Base-by-base conservation (phyloP, 345 rosid genomes). In the Eucalyptus marginata region DNA sequence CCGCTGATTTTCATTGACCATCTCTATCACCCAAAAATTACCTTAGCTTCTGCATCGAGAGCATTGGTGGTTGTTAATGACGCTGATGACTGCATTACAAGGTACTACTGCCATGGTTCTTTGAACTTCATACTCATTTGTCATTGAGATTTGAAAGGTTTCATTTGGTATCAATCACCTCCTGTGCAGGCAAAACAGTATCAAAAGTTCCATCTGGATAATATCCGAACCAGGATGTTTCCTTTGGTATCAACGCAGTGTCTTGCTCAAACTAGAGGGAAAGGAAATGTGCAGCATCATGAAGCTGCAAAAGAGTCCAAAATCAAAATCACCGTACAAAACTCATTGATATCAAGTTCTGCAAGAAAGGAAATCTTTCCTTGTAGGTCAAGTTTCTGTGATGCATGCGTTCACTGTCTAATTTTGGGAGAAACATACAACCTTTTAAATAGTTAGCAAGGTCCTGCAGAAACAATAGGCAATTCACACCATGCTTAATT, bases 201-300 rank as follows among this genome's bases (percentile, higher is more conserved):
- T 92, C 86, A 52, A 93, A 94, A 86, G 95, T 81, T 3, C 97
- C 99, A 86, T 95, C 97, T 31, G 97, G 96, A 90, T 93, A 96
- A 88, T 96, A 97, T 49, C 99, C 97, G 87, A 96, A 97, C 96
- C 95, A 93, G 86, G 99, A 92, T 15, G 98, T 97, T 93, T 96
- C 96, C 90, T 94, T 96, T 6, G 99, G 99, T 92, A 95, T 89
- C 94, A 96, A 90, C 89, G 95, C 93, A 3, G 94, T 92, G 88
- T 96, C 99, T 10, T 96, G 95, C 87, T 96, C 97, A 91, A 97
- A 97, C 99, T 96, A 92, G 87, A 87, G 43, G 62, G 33, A 85
- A 80, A 89, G 7, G 64, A 20, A 87, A 85, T 86, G 76, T n/a
- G 49, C 10, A 89, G 84, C 86, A 24, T 85, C 29, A 36, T 20